Evolutionary conservation across 2,329 filamentous ascomycete genomes (phyloP).

Genomic region (Aureobasidium subglaciale): DNA sequence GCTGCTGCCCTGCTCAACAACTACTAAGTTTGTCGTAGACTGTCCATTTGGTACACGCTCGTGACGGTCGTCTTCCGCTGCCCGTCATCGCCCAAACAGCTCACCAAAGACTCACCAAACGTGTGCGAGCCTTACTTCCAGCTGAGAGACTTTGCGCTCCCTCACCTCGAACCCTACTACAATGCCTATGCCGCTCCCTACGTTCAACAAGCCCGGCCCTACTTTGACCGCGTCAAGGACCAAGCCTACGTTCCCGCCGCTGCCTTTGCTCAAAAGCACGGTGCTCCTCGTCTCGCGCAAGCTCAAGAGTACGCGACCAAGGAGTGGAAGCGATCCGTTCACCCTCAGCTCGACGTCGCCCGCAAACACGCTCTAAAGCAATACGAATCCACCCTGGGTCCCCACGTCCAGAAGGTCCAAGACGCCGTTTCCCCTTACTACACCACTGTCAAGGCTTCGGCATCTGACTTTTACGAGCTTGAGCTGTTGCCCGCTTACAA

Average conservation of each 20-base stretch:
- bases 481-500: slow-evolving; percentile 70
- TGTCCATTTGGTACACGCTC: slow-evolving; percentile 81
- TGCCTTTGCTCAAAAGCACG: slow-evolving; percentile 61
- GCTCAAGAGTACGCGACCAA: slow-evolving; percentile 58
- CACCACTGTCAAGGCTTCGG: slow-evolving; percentile 54
- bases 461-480: slow-evolving; percentile 62
- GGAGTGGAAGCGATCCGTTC: slow-evolving; percentile 72
- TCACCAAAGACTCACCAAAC: slow-evolving; percentile 62
- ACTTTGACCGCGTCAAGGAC: slow-evolving; percentile 52
- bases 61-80: slow-evolving; percentile 76
- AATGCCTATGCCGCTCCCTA: slow-evolving; percentile 76
- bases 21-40: slow-evolving; percentile 32
- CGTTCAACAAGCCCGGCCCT: slow-evolving; percentile 67
- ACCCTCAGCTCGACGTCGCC: slow-evolving; percentile 64
- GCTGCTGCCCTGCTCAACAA: not conserved
- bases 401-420: slow-evolving; percentile 60
- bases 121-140: slow-evolving; percentile 76
- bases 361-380: slow-evolving; percentile 54
- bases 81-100: slow-evolving; percentile 59
- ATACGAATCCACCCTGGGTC: slow-evolving; percentile 66
- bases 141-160: slow-evolving; percentile 60
- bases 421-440: slow-evolving; percentile 64
- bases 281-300: slow-evolving; percentile 63
- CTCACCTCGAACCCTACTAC: slow-evolving; percentile 80
- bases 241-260: slow-evolving; percentile 62